A percentile compares a stretch with the other conserved stretches of the same genome.
phyloP scores from a whole-genome alignment of 2,329 filamentous ascomycete genomes.

The Fusarium odoratissimum region DNA sequence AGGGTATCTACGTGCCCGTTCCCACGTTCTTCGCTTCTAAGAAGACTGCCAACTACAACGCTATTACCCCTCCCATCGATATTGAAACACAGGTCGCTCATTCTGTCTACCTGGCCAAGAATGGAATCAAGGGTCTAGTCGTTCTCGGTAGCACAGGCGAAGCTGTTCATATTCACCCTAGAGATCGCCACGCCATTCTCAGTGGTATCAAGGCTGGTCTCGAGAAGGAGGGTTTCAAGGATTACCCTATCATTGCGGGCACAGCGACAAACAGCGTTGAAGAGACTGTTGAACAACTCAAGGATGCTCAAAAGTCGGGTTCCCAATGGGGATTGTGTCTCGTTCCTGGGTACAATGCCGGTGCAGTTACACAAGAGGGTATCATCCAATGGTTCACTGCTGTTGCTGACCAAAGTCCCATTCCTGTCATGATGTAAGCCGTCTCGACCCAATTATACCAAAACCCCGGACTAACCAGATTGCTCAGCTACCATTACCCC shows the following conservation, averaged over 20 bases:
- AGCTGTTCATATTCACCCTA: conserved; percentile 68
- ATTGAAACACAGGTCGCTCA: conserved; percentile 68
- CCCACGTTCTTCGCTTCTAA: conserved; percentile 71
- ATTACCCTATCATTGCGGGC: conserved; percentile 71
- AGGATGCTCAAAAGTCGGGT: conserved; percentile 66
- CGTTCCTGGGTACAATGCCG: conserved; percentile 70
- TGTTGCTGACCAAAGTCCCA: conserved; percentile 67
- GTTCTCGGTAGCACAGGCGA: conserved; percentile 74
- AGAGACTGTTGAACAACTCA: conserved; percentile 68
- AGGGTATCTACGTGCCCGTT: conserved; percentile 69
- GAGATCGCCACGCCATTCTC: conserved; percentile 67
- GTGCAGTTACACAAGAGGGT: conserved; percentile 64
- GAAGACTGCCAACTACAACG: conserved; percentile 55
- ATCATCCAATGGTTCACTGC: conserved; percentile 68
- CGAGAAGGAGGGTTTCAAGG: conserved; percentile 64
- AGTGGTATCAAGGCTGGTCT: conserved; percentile 66
- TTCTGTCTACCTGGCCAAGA: conserved; percentile 68
- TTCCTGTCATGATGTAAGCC: conserved; percentile 69
- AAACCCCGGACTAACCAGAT: neutral
- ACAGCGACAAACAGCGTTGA: conserved; percentile 71
- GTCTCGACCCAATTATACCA: neutral
- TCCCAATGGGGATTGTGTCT: conserved; percentile 70
- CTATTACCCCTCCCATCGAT: conserved; percentile 65
- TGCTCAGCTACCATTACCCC: conserved; percentile 70
- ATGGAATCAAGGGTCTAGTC: conserved; percentile 70